Evolutionary conservation across 2,329 filamentous ascomycete species (phyloP), one percentile per base, ranked within the genome.

Genomic region (Fusarium avenaceum): DNA sequence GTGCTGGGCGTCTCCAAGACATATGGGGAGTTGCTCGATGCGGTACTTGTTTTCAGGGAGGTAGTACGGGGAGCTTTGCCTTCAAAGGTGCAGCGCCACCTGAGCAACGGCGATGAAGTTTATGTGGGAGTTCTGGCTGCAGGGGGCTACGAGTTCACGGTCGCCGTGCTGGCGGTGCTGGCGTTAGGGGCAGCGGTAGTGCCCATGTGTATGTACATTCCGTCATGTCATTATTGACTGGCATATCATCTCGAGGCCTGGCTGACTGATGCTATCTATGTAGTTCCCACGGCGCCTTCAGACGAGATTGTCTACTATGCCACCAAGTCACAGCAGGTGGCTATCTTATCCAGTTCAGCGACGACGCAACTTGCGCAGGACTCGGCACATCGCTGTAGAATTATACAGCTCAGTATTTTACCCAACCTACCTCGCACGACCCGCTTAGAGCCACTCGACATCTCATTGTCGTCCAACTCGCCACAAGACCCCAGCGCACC

Each of bases 141-240:
- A 8, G 49, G 49, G 11, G 49, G 49, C 49, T 52, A 42, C 9
- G 49, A 43, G 15, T 52, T 52, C 7, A 22, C 49, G 7, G 49
- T 52, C 3, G 49, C 26, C 1, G 38, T 52, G 1, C 19, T 52
- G n/a, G 7, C 38, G 3, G 19, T 52, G 2, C 7, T 52, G 7
- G 49, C 49, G 9, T 5, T 52, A 3, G 49, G 49, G 5, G 49
- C 49, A 32, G 49, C 49, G 0, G 38, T 43, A 6, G 49, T 52
- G 3, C 38, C 49, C 0, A 52, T 52, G 49, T 42, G 49, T 52
- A 5, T 7, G 49, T 51, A 9, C 30, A 42, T 24, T n/a, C 33
- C n/a, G 10, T 14, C 10, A 8, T 42, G 14, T 30, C n/a, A 13
- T 26, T 15, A 14, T 13, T 26, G 22, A 35, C 33, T 24, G 22